Evolutionary conservation across 441 rosid species (phyloP), one percentile per base, ranked within the genome.

Genomic region (Cnidoscolus chayamansa): DNA sequence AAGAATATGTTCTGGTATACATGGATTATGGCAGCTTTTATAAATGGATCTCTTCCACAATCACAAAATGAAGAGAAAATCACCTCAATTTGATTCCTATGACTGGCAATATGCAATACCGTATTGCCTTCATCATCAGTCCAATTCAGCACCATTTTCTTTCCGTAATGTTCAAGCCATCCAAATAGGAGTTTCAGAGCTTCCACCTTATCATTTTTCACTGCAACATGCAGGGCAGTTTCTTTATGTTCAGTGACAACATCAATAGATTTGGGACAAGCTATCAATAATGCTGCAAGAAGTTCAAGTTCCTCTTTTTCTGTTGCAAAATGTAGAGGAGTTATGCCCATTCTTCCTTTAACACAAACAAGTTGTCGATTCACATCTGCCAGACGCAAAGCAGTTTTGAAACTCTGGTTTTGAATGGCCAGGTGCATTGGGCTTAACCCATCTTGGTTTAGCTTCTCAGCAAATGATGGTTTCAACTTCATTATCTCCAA

Each of bases 161-260:
- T 13, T 10, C 72, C 62, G 10, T 13, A 5, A 9, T 57, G 2
- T n/a, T 30, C 35, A 54, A 57, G 63, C 72, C 10, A 59, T 13
- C 35, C 35, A 19, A 57, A 7, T 2, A 57, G 20, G 62, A 25
- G 11, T 1, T 57, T 12, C 11, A 57, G 4, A 57, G 35, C 62
- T 57, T 57, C 17, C 71, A 0, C 10, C 19, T 10, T 19, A 20
- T 67, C 61, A 54, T 67, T 67, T 54, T 67, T 67, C 0, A 32
- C 30, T 16, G 62, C 62, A 53, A 35, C 67, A 45, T 82, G 85
- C 12, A 82, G 58, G 35, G 79, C 81, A 35, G 81, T 79, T 60
- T 79, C 77, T 17, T 78, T 63, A 12, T 63, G 35, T 15, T 59
- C 67, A 9, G 76, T 76, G 7, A 77, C 75, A 25, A 76, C 83